Evolutionary conservation across 2,329 filamentous ascomycete species (phyloP).

Genomic region (Tolypocladium album): DNA sequence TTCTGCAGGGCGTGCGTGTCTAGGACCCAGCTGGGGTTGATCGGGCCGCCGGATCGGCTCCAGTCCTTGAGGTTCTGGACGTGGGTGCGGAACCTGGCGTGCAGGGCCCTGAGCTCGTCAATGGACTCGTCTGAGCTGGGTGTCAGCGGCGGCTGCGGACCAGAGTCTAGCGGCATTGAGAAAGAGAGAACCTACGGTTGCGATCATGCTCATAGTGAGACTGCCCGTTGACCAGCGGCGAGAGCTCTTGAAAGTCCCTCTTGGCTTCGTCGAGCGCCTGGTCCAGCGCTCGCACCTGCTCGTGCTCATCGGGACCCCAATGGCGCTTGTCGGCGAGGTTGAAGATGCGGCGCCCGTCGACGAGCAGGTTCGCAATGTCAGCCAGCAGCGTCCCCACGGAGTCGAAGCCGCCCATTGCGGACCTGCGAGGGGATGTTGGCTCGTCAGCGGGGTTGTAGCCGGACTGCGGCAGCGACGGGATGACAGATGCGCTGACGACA

Average conservation of each 20-base stretch:
- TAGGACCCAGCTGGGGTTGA: slow-evolving; percentile 44
- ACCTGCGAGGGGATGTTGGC: background rate
- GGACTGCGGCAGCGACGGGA: background rate
- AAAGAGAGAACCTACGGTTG: slow-evolving; percentile 30
- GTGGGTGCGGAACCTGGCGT: slow-evolving; percentile 34
- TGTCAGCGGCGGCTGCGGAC: background rate
- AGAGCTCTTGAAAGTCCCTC: slow-evolving; percentile 49
- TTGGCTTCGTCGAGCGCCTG: slow-evolving; percentile 47
- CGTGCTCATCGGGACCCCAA: slow-evolving; percentile 49
- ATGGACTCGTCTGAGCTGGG: slow-evolving; percentile 37
- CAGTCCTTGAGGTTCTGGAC: slow-evolving; percentile 42
- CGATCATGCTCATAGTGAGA: slow-evolving; percentile 48
- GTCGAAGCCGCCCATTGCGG: slow-evolving; percentile 29
- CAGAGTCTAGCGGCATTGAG: background rate
- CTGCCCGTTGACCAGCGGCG: slow-evolving; percentile 42
- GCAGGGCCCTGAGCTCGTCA: slow-evolving; percentile 35
- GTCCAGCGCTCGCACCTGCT: slow-evolving; percentile 45
- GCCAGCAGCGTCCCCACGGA: slow-evolving; percentile 49
- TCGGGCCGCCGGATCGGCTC: slow-evolving; percentile 41
- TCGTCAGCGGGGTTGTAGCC: background rate
- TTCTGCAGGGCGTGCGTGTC: slow-evolving; percentile 38
- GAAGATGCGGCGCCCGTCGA: slow-evolving; percentile 42
- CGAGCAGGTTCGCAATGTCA: slow-evolving; percentile 42
- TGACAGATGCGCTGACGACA: background rate
- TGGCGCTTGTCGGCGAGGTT: slow-evolving; percentile 46